Percentiles rank a stretch among this genome's conserved stretches.
Evolutionary conservation across 345 rosid species (phyloP).

Genomic region (Dovyalis caffra): DNA sequence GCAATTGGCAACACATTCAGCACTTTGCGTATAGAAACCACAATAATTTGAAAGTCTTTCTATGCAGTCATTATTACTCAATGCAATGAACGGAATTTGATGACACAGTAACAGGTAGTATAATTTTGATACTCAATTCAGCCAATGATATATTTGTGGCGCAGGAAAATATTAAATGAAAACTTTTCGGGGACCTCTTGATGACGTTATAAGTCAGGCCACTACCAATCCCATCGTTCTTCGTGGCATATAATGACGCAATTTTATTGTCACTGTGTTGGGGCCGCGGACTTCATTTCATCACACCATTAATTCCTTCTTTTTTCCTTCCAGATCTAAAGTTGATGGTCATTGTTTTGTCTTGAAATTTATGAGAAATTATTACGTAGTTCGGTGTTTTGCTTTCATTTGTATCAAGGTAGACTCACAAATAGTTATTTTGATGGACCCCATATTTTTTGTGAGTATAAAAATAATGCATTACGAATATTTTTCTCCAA

Average conservation of each 20-base stretch:
- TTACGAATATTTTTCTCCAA: neutral
- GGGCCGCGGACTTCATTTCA: neutral
- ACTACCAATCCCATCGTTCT: neutral
- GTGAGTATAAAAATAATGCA: neutral
- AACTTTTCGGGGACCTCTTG: neutral
- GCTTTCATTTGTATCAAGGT: no score
- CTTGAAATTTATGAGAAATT: neutral
- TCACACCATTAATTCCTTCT: neutral
- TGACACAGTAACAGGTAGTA: slow-evolving; percentile 2
- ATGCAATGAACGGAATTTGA: slow-evolving; percentile 10
- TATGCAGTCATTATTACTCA: slow-evolving; percentile 24
- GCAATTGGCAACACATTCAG: slow-evolving; percentile 3
- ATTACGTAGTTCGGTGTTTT: no score
- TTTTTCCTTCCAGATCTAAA: neutral
- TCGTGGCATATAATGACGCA: neutral
- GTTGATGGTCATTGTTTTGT: neutral
- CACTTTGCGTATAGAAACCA: slow-evolving; percentile 20
- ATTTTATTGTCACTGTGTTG: neutral
- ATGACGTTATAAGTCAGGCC: neutral
- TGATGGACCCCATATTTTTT: no score
- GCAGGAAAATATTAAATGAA: neutral
- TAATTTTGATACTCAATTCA: neutral
- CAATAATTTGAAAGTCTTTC: slow-evolving; percentile 21
- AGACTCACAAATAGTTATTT: no score
- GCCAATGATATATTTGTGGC: neutral